Conservation (phyloP, 257 asterid species). For the Primulina tabacum region DNA sequence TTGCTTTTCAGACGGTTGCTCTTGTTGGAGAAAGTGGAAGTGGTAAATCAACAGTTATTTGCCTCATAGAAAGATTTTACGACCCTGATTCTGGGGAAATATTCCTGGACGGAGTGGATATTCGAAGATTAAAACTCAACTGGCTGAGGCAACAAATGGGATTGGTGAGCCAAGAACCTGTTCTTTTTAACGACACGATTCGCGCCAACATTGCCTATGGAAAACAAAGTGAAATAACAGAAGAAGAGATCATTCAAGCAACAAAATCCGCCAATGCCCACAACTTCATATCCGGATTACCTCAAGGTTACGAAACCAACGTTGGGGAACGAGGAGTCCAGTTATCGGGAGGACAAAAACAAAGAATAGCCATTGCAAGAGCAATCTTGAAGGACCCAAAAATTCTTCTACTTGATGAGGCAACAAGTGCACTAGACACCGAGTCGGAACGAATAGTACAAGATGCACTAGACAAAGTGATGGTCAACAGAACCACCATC, state of each 20-base stretch:
- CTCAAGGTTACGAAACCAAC: slow-evolving; percentile 60
- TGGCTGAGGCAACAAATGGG: slow-evolving; percentile 88
- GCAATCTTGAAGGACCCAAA: slow-evolving; percentile 63
- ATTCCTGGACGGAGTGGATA: slow-evolving; percentile 45
- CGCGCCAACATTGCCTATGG: slow-evolving; percentile 68
- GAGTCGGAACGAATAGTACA: slow-evolving; percentile 73
- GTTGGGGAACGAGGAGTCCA: slow-evolving; percentile 77
- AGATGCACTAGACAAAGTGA: slow-evolving; percentile 62
- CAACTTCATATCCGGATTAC: slow-evolving; percentile 63
- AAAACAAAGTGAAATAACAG: slow-evolving; percentile 48
- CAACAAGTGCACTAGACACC: slow-evolving; percentile 71
- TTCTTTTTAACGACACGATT: slow-evolving; percentile 75
- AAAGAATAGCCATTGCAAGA: slow-evolving; percentile 66
- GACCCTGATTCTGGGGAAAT: slow-evolving; percentile 57
- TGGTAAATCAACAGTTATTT: slow-evolving; percentile 71
- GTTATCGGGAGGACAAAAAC: slow-evolving; percentile 75
- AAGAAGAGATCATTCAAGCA: slow-evolving; percentile 63
- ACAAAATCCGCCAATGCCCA: slow-evolving; percentile 68
- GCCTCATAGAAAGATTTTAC: slow-evolving; percentile 68
- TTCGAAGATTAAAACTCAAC: slow-evolving; percentile 42
- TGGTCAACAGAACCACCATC: slow-evolving; percentile 66
- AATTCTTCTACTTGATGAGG: slow-evolving; percentile 68
- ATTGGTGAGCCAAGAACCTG: slow-evolving; percentile 78
- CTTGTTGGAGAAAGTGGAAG: slow-evolving; percentile 88
- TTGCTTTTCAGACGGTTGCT: slow-evolving; percentile 53